Percentiles rank a stretch among this genome's conserved stretches.
Evolutionary conservation across 768 basidiomycete genomes (phyloP).

Genomic region (Candolleomyces eurysporus): DNA sequence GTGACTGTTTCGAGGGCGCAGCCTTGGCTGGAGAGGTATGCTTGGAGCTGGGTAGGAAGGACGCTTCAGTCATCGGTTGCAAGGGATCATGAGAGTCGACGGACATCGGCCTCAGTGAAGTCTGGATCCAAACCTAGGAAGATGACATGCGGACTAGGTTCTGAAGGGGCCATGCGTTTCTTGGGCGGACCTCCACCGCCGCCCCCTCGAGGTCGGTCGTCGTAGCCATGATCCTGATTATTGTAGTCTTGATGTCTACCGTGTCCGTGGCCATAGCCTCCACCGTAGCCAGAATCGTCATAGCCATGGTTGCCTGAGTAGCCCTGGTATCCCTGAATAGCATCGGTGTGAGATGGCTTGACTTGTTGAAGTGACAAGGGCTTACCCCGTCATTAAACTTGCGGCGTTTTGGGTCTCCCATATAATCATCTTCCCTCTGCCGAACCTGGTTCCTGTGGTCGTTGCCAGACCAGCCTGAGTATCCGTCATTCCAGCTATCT

Average conservation of each 20-base stretch:
- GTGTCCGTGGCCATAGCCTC: constrained; percentile 13
- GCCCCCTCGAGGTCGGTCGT: constrained; percentile 49
- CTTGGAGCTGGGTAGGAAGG: constrained; percentile 64
- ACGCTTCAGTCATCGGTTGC: constrained; percentile 34
- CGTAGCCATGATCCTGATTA: constrained; percentile 47
- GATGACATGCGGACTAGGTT: constrained; percentile 90
- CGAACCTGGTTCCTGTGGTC: constrained; percentile 42
- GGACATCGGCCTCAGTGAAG: constrained; percentile 90
- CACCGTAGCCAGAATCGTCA: constrained; percentile 35
- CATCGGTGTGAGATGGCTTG: background rate
- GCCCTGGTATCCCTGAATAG: constrained; percentile 38
- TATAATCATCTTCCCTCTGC: constrained; percentile 67
- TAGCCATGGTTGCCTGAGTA: constrained; percentile 45
- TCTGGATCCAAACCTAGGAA: constrained; percentile 92
- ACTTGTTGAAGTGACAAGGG: constrained; percentile 8
- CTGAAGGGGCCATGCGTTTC: constrained; percentile 80
- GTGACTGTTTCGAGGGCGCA: constrained; percentile 85
- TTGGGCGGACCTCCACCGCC: constrained; percentile 47
- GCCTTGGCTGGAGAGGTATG: constrained; percentile 67
- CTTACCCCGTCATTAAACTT: constrained; percentile 78
- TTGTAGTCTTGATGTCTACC: constrained; percentile 32
- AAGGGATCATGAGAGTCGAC: constrained; percentile 39
- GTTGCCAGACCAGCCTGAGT: constrained; percentile 36
- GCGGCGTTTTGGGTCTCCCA: constrained; percentile 71
- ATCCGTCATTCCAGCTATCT: constrained; percentile 51